A percentile compares a stretch with the other conserved stretches of the same genome.
phyloP scores from a whole-genome alignment of 208 protist genomes.

The Acanthamoeba sp. region DNA sequence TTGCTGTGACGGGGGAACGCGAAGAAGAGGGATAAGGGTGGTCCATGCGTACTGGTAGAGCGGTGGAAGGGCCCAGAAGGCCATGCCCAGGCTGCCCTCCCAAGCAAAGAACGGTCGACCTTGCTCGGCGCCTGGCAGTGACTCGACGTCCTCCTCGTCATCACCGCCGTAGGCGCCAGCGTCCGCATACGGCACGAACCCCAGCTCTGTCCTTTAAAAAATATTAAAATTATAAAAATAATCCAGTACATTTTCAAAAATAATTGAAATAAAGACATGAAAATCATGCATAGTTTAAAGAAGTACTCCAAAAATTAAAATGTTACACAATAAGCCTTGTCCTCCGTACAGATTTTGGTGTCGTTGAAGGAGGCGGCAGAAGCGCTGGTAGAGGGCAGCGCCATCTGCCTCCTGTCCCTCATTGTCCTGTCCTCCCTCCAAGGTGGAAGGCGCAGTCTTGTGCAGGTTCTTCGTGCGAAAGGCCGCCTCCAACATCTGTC shows the following conservation, averaged over 20 bases:
- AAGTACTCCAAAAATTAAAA: not conserved
- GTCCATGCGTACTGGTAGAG: constrained; percentile 19
- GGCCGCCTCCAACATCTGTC: constrained; percentile 17
- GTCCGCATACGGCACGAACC: constrained; percentile 20
- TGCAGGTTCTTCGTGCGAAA: constrained; percentile 23
- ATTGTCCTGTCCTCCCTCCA: not conserved
- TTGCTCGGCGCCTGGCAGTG: not conserved
- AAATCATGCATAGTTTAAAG: not conserved
- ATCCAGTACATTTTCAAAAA: not conserved
- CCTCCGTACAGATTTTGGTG: not conserved
- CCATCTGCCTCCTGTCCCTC: not conserved
- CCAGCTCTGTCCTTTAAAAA: not conserved
- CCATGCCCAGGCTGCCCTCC: constrained; percentile 19
- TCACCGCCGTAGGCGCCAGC: not conserved
- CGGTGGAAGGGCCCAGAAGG: constrained; percentile 20
- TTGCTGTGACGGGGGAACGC: not conserved
- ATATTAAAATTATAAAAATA: not conserved
- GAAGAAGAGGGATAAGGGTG: not conserved
- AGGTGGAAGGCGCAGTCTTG: not conserved
- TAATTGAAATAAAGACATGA: not conserved
- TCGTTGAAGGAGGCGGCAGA: constrained; percentile 20
- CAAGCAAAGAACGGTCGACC: not conserved
- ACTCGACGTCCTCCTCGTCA: not conserved
- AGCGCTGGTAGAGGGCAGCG: not conserved
- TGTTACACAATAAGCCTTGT: too few species aligned